These are phyloP conservation scores for Carallia pectinifolia DNA, from an alignment of 345 rosid species.

Conservation along the genomic window DNA sequence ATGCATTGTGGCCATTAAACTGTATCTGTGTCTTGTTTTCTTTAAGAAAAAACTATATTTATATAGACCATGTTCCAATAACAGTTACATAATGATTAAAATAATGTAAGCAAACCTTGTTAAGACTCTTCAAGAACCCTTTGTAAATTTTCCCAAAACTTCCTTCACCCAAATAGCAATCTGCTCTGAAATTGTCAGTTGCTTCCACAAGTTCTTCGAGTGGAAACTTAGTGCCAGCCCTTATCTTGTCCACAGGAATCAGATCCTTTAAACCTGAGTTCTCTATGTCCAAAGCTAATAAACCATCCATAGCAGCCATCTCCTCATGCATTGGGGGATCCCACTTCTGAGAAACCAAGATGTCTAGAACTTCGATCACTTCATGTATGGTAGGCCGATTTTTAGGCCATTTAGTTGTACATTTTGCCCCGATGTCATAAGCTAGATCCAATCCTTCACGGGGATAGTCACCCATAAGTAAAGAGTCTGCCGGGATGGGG, in stretches of 20 bases:
- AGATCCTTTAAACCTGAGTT: slow-evolving; percentile 47
- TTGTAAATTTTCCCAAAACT: slow-evolving; percentile 84
- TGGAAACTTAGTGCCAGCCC: slow-evolving; percentile 36
- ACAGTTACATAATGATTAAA: background rate
- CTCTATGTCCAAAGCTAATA: slow-evolving; percentile 42
- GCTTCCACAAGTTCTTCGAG: slow-evolving; percentile 58
- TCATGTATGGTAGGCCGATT: slow-evolving; percentile 38
- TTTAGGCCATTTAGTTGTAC: slow-evolving; percentile 43
- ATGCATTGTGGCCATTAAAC: too few species aligned
- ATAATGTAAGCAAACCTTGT: slow-evolving; percentile 46
- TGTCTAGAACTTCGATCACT: slow-evolving; percentile 38
- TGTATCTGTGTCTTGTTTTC: too few species aligned
- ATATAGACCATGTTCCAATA: too few species aligned
- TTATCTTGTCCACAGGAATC: slow-evolving; percentile 28
- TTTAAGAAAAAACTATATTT: too few species aligned
- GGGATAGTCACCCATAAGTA: slow-evolving; percentile 39
- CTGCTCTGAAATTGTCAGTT: slow-evolving; percentile 56
- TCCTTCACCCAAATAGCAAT: slow-evolving; percentile 79
- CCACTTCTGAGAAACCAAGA: slow-evolving; percentile 31
- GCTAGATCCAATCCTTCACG: slow-evolving; percentile 42
- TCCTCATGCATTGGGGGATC: slow-evolving; percentile 28
- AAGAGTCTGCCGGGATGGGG: slow-evolving; percentile 34
- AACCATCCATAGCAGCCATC: slow-evolving; percentile 41
- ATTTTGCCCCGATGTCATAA: slow-evolving; percentile 44
- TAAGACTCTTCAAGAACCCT: slow-evolving; percentile 48